Evolutionary conservation across 495 filamentous ascomycete genomes (phyloP).

Genomic region (Penicillium daleae): DNA sequence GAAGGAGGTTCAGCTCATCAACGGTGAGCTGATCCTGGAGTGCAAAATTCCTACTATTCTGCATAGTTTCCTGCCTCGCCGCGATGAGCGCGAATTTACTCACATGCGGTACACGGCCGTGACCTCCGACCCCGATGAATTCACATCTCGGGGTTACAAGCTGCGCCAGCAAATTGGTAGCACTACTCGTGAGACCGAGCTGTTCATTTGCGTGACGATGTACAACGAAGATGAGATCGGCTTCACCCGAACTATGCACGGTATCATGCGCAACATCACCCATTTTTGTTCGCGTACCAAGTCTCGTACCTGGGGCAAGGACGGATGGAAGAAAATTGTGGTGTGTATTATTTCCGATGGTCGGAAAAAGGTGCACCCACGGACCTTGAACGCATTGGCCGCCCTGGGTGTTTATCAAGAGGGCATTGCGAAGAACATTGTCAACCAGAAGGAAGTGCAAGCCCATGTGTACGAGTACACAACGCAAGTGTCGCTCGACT

Average conservation of each 20-base stretch:
- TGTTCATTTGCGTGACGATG: slow-evolving; percentile 99
- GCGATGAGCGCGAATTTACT: slow-evolving; percentile 95
- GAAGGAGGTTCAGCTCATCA: slow-evolving; percentile 94
- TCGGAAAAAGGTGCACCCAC: slow-evolving; percentile 88
- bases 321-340: slow-evolving; percentile 99
- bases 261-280: slow-evolving; percentile 95
- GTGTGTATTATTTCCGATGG: slow-evolving; percentile 96
- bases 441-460: slow-evolving; percentile 83
- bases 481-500: slow-evolving; percentile 93
- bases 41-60: slow-evolving; percentile 99
- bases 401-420: slow-evolving; percentile 99
- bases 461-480: slow-evolving; percentile 99
- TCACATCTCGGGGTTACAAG: slow-evolving; percentile 84
- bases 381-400: slow-evolving; percentile 93
- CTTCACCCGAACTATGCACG: slow-evolving; percentile 98
- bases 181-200: slow-evolving; percentile 89
- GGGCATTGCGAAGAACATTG: slow-evolving; percentile 97
- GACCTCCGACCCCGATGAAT: slow-evolving; percentile 97
- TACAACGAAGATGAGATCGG: slow-evolving; percentile 96
- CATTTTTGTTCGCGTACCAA: slow-evolving; percentile 94
- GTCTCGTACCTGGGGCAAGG: slow-evolving; percentile 93
- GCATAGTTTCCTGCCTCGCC: slow-evolving; percentile 88
- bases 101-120: slow-evolving; percentile 99
- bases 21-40: slow-evolving; percentile 95
- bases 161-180: slow-evolving; percentile 91